Evolutionary conservation across 768 basidiomycete species (phyloP).

Genomic region (Termitomyces sp.): DNA sequence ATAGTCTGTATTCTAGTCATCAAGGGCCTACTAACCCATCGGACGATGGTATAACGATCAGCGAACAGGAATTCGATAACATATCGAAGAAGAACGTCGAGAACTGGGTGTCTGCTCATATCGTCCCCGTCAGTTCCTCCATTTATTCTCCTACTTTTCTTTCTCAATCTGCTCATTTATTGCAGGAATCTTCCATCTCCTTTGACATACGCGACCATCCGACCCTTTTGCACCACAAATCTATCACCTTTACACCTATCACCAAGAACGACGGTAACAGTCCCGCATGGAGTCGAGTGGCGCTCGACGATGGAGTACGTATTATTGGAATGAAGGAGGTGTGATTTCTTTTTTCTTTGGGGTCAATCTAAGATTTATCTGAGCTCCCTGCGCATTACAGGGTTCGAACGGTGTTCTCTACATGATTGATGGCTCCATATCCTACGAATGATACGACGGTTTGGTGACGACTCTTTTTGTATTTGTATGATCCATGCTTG

Average conservation of each 20-base stretch:
- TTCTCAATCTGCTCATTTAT: background rate
- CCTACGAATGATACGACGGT: slow-evolving; percentile 15
- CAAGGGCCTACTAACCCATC: slow-evolving; percentile 39
- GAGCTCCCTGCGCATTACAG: slow-evolving; percentile 22
- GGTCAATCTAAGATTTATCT: background rate
- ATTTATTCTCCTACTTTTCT: background rate
- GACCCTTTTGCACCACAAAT: slow-evolving; percentile 58
- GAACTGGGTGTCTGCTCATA: slow-evolving; percentile 78
- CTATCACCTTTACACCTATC: slow-evolving; percentile 48
- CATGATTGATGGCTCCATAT: slow-evolving; percentile 52
- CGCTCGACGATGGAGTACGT: slow-evolving; percentile 49
- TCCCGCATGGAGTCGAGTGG: slow-evolving; percentile 57
- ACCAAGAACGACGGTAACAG: slow-evolving; percentile 28
- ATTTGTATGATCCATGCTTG: background rate
- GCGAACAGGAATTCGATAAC: slow-evolving; percentile 64
- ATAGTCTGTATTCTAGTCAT: slow-evolving; percentile 41
- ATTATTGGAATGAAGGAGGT: slow-evolving; percentile 67
- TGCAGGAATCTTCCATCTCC: slow-evolving; percentile 44
- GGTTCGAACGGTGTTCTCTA: slow-evolving; percentile 56
- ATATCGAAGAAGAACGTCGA: slow-evolving; percentile 64
- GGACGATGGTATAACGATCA: slow-evolving; percentile 48
- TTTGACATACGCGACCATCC: slow-evolving; percentile 43
- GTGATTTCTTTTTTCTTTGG: background rate
- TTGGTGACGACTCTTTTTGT: background rate
- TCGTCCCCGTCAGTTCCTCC: slow-evolving; percentile 60